Evolutionary conservation across 2,329 filamentous ascomycete genomes (phyloP).

Genomic region (Aspergillus felis): DNA sequence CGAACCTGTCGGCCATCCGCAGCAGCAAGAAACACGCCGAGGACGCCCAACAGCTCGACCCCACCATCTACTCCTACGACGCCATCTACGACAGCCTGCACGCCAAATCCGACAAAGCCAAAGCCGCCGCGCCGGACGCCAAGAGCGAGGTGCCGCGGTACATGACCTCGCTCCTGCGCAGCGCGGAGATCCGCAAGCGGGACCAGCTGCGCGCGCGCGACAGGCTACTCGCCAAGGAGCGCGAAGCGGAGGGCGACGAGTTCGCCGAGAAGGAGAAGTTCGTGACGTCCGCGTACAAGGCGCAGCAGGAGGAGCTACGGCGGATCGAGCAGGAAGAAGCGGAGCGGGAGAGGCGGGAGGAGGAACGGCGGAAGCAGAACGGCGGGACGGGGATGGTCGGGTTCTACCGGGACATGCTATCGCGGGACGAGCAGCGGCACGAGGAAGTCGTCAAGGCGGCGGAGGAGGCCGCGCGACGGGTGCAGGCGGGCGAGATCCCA

Average conservation of each 20-base stretch:
- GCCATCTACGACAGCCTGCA: slow-evolving; percentile 48
- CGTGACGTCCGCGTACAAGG: slow-evolving; percentile 62
- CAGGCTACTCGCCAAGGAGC: slow-evolving; percentile 56
- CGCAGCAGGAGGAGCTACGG: slow-evolving; percentile 59
- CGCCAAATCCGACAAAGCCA: slow-evolving; percentile 28
- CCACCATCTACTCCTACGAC: slow-evolving; percentile 49
- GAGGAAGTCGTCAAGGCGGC: slow-evolving; percentile 55
- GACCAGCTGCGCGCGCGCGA: slow-evolving; percentile 60
- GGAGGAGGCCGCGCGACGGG: slow-evolving; percentile 38
- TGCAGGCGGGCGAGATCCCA: slow-evolving; percentile 32
- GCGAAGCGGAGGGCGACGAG: slow-evolving; percentile 63
- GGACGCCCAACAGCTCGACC: slow-evolving; percentile 42
- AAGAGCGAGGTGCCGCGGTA: slow-evolving; percentile 50
- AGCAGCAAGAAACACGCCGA: slow-evolving; percentile 44
- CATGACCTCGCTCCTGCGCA: slow-evolving; percentile 57
- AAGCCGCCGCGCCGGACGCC: slow-evolving; percentile 12
- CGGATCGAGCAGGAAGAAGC: slow-evolving; percentile 57
- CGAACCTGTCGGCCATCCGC: slow-evolving; percentile 45
- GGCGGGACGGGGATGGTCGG: slow-evolving; percentile 53
- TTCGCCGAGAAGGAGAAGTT: slow-evolving; percentile 66
- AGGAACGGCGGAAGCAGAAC: slow-evolving; percentile 45
- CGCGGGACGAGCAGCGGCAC: slow-evolving; percentile 55
- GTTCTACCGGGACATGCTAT: slow-evolving; percentile 59
- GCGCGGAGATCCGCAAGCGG: slow-evolving; percentile 59
- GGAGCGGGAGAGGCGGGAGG: slow-evolving; percentile 50